These are phyloP conservation scores for Sistotremastrum niveocremeum DNA, from an alignment of 768 basidiomycete species.

Conservation along the genomic window DNA sequence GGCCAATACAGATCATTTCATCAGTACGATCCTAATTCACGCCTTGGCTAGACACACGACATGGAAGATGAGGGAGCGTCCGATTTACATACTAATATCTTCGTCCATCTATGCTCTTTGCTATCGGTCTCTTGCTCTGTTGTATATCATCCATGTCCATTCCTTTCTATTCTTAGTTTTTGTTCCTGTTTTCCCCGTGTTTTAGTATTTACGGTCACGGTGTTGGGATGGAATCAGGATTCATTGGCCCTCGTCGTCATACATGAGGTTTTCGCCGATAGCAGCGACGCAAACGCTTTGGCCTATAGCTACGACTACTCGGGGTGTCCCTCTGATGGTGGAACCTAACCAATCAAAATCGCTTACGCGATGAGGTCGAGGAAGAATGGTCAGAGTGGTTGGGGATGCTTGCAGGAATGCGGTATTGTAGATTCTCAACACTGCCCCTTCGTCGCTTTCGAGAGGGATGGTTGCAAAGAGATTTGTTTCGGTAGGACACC, in stretches of 20 bases:
- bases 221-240: no score
- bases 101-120: no score
- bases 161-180: constrained; percentile 11
- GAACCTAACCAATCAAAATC: constrained; percentile 61
- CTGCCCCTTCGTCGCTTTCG: constrained; percentile 45
- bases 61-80: no score
- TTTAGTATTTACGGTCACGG: no score
- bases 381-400: constrained; percentile 39
- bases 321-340: constrained; percentile 40
- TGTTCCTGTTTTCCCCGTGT: neutral
- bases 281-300: constrained; percentile 44
- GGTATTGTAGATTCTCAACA: constrained; percentile 56
- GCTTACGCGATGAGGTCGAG: constrained; percentile 49
- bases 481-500: constrained; percentile 65
- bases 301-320: constrained; percentile 57
- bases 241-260: no score
- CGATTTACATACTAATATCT: no score
- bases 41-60: no score
- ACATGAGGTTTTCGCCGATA: constrained; percentile 39
- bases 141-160: neutral
- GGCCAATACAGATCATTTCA: no score
- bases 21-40: no score
- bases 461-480: constrained; percentile 66
- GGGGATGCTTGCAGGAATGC: constrained; percentile 53
- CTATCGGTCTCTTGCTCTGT: no score